Evolutionary conservation across 2,329 filamentous ascomycete species (phyloP).

Genomic region (Rugonectria rugulosa): DNA sequence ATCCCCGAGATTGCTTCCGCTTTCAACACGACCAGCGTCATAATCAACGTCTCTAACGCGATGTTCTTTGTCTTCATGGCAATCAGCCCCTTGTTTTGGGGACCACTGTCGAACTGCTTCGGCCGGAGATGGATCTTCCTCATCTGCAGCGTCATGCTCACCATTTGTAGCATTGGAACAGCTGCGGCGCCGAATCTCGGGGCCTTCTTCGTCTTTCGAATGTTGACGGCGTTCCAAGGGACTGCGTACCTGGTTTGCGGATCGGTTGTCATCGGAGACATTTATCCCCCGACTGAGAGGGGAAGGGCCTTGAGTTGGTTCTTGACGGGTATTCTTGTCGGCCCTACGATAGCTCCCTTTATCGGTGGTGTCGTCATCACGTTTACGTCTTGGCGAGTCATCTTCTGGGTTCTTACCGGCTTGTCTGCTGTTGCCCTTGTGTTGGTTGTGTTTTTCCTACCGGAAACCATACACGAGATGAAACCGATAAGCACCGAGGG

Average conservation of each 20-base stretch:
- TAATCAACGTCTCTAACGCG: slow-evolving; percentile 72
- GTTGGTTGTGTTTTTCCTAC: slow-evolving; percentile 66
- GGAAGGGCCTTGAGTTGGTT: slow-evolving; percentile 74
- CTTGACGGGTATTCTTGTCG: slow-evolving; percentile 69
- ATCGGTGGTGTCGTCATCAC: slow-evolving; percentile 75
- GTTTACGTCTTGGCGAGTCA: slow-evolving; percentile 69
- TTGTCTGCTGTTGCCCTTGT: slow-evolving; percentile 64
- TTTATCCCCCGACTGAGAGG: slow-evolving; percentile 67
- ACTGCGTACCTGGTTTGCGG: slow-evolving; percentile 74
- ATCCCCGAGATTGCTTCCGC: slow-evolving; percentile 31
- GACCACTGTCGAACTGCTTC: slow-evolving; percentile 67
- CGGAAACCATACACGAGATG: slow-evolving; percentile 68
- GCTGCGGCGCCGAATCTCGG: slow-evolving; percentile 71
- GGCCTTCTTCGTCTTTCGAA: slow-evolving; percentile 72
- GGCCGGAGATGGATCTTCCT: slow-evolving; percentile 54
- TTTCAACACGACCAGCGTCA: slow-evolving; percentile 27
- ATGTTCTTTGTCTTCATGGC: slow-evolving; percentile 78
- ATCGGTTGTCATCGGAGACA: slow-evolving; percentile 65
- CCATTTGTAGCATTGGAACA: slow-evolving; percentile 69
- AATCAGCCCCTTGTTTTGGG: slow-evolving; percentile 69
- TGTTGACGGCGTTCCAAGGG: slow-evolving; percentile 74
- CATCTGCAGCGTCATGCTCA: slow-evolving; percentile 56
- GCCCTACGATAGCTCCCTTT: slow-evolving; percentile 69
- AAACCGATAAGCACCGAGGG: slow-evolving; percentile 11
- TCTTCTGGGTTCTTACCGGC: slow-evolving; percentile 75